Conservation (phyloP, 2,329 filamentous ascomycete genomes). For the Microdochium bolleyi region DNA sequence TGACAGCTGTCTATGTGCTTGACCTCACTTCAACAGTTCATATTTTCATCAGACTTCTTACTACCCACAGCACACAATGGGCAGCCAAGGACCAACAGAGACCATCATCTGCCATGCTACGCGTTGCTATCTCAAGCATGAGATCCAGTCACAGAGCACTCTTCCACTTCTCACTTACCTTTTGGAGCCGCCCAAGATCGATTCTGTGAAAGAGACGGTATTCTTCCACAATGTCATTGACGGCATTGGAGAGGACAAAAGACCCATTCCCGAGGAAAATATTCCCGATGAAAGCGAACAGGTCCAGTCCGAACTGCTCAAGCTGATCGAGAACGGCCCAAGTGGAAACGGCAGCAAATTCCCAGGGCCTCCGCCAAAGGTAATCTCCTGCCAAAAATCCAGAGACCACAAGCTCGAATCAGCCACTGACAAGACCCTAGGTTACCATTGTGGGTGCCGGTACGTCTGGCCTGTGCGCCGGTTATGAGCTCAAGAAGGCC, state of each 20-base stretch:
- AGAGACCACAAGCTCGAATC: background rate
- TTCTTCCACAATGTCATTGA: background rate
- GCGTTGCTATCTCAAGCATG: background rate
- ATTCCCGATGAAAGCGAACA: background rate
- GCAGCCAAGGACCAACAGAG: background rate
- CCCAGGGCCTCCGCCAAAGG: background rate
- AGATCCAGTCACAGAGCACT: background rate
- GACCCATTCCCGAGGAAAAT: background rate
- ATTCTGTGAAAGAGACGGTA: background rate
- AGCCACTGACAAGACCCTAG: background rate
- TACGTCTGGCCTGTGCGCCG: background rate
- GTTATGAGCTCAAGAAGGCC: background rate
- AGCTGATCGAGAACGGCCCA: background rate
- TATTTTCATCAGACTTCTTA: background rate
- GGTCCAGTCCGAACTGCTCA: background rate
- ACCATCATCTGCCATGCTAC: background rate
- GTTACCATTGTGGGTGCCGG: background rate
- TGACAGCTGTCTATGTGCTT: background rate
- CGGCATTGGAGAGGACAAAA: background rate
- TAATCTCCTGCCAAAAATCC: background rate
- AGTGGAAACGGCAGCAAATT: background rate
- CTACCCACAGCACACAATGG: background rate
- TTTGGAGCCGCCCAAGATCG: background rate
- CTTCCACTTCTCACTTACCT: background rate
- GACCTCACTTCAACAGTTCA: background rate